Base-by-base conservation (phyloP, 306 rosid species). In the Malus orientalis region DNA sequence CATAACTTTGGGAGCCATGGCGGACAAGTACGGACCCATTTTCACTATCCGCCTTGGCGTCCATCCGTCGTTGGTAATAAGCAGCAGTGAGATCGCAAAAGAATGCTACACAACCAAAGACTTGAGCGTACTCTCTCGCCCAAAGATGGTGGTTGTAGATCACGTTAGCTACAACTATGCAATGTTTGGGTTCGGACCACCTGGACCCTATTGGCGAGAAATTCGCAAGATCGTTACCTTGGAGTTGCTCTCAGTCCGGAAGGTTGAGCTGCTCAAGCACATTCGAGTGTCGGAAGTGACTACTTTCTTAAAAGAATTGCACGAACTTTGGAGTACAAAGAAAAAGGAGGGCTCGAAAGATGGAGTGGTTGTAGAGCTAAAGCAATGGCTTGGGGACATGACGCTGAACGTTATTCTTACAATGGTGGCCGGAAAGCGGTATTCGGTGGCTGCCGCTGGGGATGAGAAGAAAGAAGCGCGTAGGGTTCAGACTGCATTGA, bases 31-130 rank as follows among this genome's bases (percentile, higher is more conserved):
- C 2, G 85, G 85, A 4, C 82, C 83, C 1, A 58, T 76, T 8
- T 79, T 74, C 38, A 38, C 59, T 4, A 20, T 75, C 67, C 70
- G 64, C 8, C 11, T 82, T 0, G 88, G 86, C 1, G 20, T 76
- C 9, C 74, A 36, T 13, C 54, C 55, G 16, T 45, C 78, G 29
- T 10, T 80, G 36, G 83, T 86, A 14, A 27, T 83, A 8, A 86
- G 72, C 22, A 75, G 57, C 11, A 45, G 74, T 47, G 84, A 78
- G 13, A 0, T 73, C 2, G 88, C 84, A 1, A 85, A 76, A 29
- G 86, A 85, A 3, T 84, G 87, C 67, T 86, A 22, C 68, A 79
- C 86, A 27, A 61, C 69, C 20, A 67, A 79, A 4, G 90, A 86
- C 22, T n/a, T 68, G 1, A 38, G 20, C 36, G 16, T 74, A 4